Percentiles rank a stretch among this genome's conserved stretches.
Evolutionary conservation across 306 rosid species (phyloP).

Genomic region (Elaeagnus macrophylla): DNA sequence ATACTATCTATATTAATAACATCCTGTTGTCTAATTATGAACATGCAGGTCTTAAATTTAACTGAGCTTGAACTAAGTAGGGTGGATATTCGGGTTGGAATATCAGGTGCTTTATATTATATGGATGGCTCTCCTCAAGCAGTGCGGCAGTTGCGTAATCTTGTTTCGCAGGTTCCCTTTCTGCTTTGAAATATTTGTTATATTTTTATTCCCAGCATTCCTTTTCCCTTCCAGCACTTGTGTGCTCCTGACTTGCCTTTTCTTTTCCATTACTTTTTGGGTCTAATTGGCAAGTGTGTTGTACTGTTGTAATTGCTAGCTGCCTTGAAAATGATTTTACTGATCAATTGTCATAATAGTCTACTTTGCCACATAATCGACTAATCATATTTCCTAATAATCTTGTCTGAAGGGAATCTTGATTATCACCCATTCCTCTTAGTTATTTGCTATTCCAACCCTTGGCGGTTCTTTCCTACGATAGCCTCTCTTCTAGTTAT

Average conservation of each 20-base stretch:
- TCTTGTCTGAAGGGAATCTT: too few relatives aligned
- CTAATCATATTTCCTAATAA: too few relatives aligned
- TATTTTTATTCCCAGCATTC: not conserved
- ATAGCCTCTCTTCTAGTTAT: too few relatives aligned
- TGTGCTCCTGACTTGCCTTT: not conserved
- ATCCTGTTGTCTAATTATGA: constrained; percentile 19
- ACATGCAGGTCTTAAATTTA: constrained; percentile 81
- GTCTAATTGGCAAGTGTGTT: too few relatives aligned
- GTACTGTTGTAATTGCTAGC: too few relatives aligned
- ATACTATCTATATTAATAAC: not conserved
- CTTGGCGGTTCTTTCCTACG: too few relatives aligned
- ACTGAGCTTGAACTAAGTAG: constrained; percentile 92
- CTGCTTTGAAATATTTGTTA: not conserved
- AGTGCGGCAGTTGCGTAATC: constrained; percentile 88
- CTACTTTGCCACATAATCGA: too few relatives aligned
- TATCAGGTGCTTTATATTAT: constrained; percentile 80
- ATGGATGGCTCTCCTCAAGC: constrained; percentile 99
- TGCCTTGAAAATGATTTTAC: too few relatives aligned
- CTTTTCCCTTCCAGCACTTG: not conserved
- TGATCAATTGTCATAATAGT: too few relatives aligned
- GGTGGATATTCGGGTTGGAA: constrained; percentile 92
- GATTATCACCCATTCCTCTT: too few relatives aligned
- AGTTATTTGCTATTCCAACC: too few relatives aligned
- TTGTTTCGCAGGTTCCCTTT: constrained; percentile 84
- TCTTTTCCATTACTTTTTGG: not conserved